phyloP scores from a whole-genome alignment of 805 yeast species.

The Lipomyces mesembrius region DNA sequence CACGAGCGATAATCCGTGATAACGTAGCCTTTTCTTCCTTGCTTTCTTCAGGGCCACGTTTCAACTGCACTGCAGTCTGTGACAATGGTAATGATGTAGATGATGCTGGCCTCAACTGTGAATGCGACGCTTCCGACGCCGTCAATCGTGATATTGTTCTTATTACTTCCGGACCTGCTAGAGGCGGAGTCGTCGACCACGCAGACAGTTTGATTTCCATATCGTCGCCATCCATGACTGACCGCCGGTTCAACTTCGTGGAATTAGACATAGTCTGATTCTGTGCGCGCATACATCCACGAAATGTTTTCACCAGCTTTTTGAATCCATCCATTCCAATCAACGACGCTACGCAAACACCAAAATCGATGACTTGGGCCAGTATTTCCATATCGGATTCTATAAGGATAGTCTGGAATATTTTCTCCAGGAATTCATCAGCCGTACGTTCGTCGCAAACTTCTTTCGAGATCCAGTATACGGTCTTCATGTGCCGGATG shows the following conservation, averaged over 20 bases:
- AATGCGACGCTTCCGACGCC: background rate
- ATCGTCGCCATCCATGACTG: background rate
- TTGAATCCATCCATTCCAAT: constrained; percentile 14
- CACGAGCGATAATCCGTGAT: constrained; percentile 37
- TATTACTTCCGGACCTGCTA: background rate
- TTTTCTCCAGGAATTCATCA: constrained; percentile 45
- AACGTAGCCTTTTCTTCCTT: constrained; percentile 22
- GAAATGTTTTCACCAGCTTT: constrained; percentile 26
- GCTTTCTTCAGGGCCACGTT: background rate
- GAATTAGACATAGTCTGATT: constrained; percentile 38
- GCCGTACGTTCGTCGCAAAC: constrained; percentile 44
- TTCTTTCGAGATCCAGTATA: constrained; percentile 48
- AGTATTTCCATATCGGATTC: constrained; percentile 46
- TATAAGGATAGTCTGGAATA: constrained; percentile 43
- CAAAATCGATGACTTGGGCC: constrained; percentile 40
- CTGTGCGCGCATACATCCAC: constrained; percentile 37
- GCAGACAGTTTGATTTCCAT: background rate
- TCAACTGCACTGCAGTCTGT: background rate
- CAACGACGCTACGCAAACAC: constrained; percentile 39
- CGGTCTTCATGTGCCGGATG: constrained; percentile 46
- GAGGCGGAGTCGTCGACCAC: background rate
- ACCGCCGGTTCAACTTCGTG: background rate
- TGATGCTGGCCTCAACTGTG: background rate
- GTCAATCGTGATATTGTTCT: background rate
- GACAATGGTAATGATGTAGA: background rate